Evolutionary conservation across 2,329 filamentous ascomycete genomes (phyloP), one percentile per base, ranked within the genome.

Genomic region (Epichloe scottii): DNA sequence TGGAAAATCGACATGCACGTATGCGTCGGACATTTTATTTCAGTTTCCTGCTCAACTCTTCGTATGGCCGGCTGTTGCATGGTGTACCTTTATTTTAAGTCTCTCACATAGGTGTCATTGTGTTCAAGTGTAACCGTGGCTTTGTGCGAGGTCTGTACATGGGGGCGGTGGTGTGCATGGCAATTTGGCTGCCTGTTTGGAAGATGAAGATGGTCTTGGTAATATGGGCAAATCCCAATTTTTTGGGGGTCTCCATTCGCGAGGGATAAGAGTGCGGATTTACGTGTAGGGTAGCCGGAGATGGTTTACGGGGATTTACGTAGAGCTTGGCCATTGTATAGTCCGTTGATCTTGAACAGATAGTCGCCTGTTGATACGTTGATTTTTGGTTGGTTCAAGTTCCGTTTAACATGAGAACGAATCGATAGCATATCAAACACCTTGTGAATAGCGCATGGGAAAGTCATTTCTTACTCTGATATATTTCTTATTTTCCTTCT

Each of bases 21-120:
- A 45, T 23, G 48, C 48, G 41, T 50, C 48, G 48, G 41, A 40
- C 34, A 44, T 38, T 50, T 49, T 43, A 7, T 26, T 37, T 5
- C 3, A 14, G 15, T 15, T 3, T 44, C 8, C 15, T 4, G 8
- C 14, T 21, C 34, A 30, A 39, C 17, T 35, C 46, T 48, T 41
- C 26, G 46, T 34, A 33, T 34, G 26, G 10, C 15, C 10, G 21
- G 21, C 35, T 42, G 23, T 42, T 35, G 7, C 12, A 10, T 35
- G 21, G 46, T 19, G 5, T 40, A 21, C 15, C 5, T 39, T 35
- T n/a, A 3, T 30, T 30, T 30, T 42, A 11, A 11, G 46, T 35
- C 37, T 14, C 39, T 41, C 37, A 35, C 38, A 14, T 37, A 42
- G 45, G 35, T 30, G 35, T 39, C 35, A 47, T 39, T 39, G 39